Conservation (phyloP, 306 rosid genomes). For the Trichosanthes cucumerina region DNA sequence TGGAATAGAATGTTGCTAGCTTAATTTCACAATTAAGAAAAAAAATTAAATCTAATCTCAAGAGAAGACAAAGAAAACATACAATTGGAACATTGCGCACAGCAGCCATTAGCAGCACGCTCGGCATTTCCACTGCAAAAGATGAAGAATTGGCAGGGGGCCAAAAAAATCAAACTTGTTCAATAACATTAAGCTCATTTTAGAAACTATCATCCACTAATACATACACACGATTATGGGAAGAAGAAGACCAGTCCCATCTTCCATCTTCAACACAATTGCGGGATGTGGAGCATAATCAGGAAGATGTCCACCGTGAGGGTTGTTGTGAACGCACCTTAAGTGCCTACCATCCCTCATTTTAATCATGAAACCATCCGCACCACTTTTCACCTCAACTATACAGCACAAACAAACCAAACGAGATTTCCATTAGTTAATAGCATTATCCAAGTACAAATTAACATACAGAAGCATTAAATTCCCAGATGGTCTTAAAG, state of each 20-base stretch:
- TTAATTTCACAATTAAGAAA: neutral
- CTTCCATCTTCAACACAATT: constrained; percentile 93
- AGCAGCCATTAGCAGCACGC: constrained; percentile 85
- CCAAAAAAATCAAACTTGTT: neutral
- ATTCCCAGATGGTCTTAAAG: neutral
- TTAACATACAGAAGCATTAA: neutral
- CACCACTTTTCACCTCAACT: constrained; percentile 99
- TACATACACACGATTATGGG: constrained; percentile 97
- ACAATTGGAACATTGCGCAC: constrained; percentile 88
- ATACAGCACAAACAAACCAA: constrained; percentile 20
- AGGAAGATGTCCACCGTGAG: constrained; percentile 90
- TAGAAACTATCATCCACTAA: constrained; percentile 1
- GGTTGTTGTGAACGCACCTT: constrained; percentile 87
- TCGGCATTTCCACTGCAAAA: constrained; percentile 94
- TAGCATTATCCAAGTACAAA: neutral
- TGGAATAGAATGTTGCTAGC: neutral
- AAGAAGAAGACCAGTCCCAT: constrained; percentile 92
- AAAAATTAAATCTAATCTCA: neutral
- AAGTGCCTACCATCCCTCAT: constrained; percentile 96
- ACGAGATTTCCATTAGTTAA: constrained; percentile 1
- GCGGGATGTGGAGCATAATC: constrained; percentile 99
- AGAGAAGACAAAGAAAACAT: constrained; percentile 21
- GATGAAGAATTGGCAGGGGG: neutral
- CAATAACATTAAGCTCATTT: neutral
- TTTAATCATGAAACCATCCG: constrained; percentile 84